Evolutionary conservation across 1,284 basidiomycete species (phyloP).

Genomic region (Tilletia walkeri): DNA sequence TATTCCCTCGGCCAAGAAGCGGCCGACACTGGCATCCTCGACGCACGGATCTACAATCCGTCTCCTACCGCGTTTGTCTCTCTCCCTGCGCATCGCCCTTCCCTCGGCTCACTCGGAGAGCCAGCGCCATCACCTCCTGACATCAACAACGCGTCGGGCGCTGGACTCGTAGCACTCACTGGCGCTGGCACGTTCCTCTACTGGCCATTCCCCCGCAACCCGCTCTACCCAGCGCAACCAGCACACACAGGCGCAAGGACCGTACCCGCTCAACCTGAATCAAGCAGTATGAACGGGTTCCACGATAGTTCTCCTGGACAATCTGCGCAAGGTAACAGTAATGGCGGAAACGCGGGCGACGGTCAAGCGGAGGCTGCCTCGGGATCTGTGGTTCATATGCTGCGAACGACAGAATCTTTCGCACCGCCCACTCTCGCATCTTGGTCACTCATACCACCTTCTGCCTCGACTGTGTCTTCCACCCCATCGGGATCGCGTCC

Average conservation of each 20-base stretch:
- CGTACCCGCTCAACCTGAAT: slow-evolving; percentile 1
- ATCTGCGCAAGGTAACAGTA: not conserved
- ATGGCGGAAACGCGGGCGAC: not conserved
- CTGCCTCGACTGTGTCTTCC: not conserved
- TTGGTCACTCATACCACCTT: slow-evolving; percentile 31
- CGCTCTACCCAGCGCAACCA: slow-evolving; percentile 1
- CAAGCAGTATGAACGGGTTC: not conserved
- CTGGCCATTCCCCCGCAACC: slow-evolving; percentile 59
- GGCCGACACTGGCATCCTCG: slow-evolving; percentile 74
- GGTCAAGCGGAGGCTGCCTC: not conserved
- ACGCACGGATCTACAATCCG: slow-evolving; percentile 66
- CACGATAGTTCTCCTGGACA: not conserved
- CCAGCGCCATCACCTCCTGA: not conserved
- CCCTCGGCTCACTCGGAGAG: not conserved
- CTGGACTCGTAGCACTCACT: slow-evolving; percentile 81
- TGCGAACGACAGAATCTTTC: not conserved
- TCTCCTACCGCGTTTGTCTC: slow-evolving; percentile 7
- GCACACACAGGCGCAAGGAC: slow-evolving; percentile 2
- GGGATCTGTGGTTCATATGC: not conserved
- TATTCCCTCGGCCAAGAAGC: slow-evolving; percentile 81
- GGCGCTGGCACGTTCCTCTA: slow-evolving; percentile 75
- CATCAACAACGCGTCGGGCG: slow-evolving; percentile 62
- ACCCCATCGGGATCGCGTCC: slow-evolving; percentile 4
- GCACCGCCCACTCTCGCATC: slow-evolving; percentile 11
- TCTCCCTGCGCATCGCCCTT: not conserved